Evolutionary conservation across 164 flowering plant genomes (phyloP).

Genomic region (Tetracentron sinense): DNA sequence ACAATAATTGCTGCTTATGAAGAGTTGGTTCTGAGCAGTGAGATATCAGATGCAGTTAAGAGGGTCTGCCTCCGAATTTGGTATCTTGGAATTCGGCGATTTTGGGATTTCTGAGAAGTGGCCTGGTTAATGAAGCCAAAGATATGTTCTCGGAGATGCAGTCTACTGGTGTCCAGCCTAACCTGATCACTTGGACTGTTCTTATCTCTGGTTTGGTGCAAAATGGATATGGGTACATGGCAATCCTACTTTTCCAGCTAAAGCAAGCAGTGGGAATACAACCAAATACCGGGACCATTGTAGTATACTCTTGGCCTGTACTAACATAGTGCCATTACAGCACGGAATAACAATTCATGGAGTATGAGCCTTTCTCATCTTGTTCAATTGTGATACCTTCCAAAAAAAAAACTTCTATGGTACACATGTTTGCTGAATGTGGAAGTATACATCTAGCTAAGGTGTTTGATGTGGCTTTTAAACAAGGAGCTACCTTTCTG

Average conservation of each 20-base stretch:
- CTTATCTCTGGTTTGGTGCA: constrained; percentile 58
- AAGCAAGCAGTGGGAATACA: constrained; percentile 54
- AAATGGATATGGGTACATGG: constrained; percentile 42
- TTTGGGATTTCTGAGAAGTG: constrained; percentile 48
- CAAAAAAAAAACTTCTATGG: constrained; percentile 52
- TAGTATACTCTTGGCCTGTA: constrained; percentile 48
- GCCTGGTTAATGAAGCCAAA: constrained; percentile 43
- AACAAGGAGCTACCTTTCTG: constrained; percentile 48
- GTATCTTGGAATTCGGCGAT: constrained; percentile 64
- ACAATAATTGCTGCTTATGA: constrained; percentile 59
- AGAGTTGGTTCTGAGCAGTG: constrained; percentile 51
- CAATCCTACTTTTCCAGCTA: constrained; percentile 33
- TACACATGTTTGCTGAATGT: constrained; percentile 73
- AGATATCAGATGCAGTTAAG: constrained; percentile 70
- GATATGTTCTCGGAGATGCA: constrained; percentile 55
- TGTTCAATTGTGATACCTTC: constrained; percentile 29
- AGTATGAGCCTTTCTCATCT: constrained; percentile 25
- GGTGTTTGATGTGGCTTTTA: constrained; percentile 34
- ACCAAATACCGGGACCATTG: constrained; percentile 40
- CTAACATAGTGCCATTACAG: constrained; percentile 27
- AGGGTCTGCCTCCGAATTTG: constrained; percentile 48
- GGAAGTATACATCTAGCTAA: constrained; percentile 42
- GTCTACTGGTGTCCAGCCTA: constrained; percentile 40
- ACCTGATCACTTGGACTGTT: constrained; percentile 54
- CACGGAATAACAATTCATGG: constrained; percentile 59